These are phyloP conservation scores for Fragaria iinumae DNA, from an alignment of 306 rosid genomes.

Conservation along the genomic window DNA sequence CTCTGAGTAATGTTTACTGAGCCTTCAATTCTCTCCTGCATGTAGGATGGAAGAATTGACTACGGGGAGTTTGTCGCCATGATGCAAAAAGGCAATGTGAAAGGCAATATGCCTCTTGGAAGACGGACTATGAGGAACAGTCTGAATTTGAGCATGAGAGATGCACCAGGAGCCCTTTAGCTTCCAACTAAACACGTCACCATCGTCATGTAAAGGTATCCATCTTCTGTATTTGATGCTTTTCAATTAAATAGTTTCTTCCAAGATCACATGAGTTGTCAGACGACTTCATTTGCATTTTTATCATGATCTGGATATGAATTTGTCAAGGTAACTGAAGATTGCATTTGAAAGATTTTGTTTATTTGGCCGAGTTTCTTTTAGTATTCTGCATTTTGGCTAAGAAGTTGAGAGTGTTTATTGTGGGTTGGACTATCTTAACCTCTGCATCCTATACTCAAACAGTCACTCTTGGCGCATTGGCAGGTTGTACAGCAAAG, in stretches of 20 bases:
- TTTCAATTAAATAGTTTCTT: background rate
- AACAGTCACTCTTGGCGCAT: conserved; percentile 21
- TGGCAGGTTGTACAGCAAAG: conserved; percentile 69
- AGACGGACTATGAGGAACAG: conserved; percentile 95
- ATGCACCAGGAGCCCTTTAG: conserved; percentile 66
- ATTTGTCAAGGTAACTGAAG: background rate
- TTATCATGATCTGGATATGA: background rate
- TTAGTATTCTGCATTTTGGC: background rate
- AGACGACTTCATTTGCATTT: background rate
- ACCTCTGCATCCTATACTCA: background rate
- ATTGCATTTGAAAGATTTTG: background rate
- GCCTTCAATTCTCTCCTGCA: conserved; percentile 26
- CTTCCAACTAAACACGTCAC: conserved; percentile 34
- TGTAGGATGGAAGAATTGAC: conserved; percentile 91
- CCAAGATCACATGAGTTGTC: background rate
- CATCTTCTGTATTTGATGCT: background rate
- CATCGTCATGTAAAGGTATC: conserved; percentile 42
- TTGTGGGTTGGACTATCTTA: background rate
- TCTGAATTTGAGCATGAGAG: conserved; percentile 90
- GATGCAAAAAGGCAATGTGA: conserved; percentile 96
- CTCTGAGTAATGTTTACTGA: conserved; percentile 4
- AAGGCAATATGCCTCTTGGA: conserved; percentile 79
- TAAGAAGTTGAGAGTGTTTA: background rate
- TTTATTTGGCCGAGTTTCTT: background rate
- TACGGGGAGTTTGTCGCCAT: conserved; percentile 91